Evolutionary conservation across 768 basidiomycete genomes (phyloP).

Genomic region (Glaciozyma martinii): DNA sequence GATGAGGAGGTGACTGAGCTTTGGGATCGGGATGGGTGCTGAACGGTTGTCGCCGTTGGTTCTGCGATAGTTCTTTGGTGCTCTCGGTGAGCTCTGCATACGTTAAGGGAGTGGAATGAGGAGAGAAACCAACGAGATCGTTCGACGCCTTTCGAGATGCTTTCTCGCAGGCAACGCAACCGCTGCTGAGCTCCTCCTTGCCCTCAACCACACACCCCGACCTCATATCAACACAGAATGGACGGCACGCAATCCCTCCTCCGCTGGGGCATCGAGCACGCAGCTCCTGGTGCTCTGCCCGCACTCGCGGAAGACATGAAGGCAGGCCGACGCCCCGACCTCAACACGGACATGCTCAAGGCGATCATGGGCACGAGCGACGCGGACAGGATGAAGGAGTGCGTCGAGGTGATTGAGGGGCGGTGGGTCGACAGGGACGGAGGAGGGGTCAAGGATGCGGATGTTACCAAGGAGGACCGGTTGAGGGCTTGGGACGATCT

Average conservation of each 20-base stretch:
- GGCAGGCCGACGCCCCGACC: slow-evolving; percentile 39
- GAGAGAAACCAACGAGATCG: no score
- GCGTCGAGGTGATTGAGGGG: slow-evolving; percentile 26
- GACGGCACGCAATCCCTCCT: slow-evolving; percentile 61
- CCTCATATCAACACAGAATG: background rate
- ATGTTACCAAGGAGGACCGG: slow-evolving; percentile 45
- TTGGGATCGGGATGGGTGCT: no score
- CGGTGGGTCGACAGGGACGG: slow-evolving; percentile 42
- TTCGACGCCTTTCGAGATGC: background rate
- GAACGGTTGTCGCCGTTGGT: no score
- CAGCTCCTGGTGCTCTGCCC: slow-evolving; percentile 36
- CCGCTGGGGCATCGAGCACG: slow-evolving; percentile 73
- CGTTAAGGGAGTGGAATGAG: no score
- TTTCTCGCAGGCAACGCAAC: background rate
- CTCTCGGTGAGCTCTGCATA: no score
- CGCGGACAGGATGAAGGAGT: slow-evolving; percentile 63
- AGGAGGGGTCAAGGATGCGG: slow-evolving; percentile 45
- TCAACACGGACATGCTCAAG: slow-evolving; percentile 79
- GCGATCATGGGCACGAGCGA: slow-evolving; percentile 76
- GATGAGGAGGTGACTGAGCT: no score
- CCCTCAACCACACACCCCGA: background rate
- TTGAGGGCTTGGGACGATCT: slow-evolving; percentile 62
- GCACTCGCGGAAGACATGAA: slow-evolving; percentile 39
- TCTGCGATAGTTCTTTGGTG: no score
- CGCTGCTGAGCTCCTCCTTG: background rate